A percentile compares a stretch with the other conserved stretches of the same genome.
phyloP scores from a whole-genome alignment of 148 eudicot species.

The Rhododendron molle region DNA sequence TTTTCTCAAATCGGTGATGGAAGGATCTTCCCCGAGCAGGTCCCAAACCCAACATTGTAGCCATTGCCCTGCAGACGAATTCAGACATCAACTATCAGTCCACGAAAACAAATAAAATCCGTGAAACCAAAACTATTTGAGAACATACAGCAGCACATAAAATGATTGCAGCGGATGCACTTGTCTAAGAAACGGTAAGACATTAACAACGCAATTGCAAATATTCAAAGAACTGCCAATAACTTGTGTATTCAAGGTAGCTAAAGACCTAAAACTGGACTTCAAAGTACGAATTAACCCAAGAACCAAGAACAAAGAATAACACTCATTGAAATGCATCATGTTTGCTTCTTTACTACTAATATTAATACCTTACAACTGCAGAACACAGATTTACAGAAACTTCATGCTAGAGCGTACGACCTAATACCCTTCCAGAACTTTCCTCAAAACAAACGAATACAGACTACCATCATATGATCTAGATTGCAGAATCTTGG shows the following conservation, averaged over 20 bases:
- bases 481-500: background rate
- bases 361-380: background rate
- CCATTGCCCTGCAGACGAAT: slow-evolving; percentile 67
- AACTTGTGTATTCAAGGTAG: background rate
- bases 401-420: background rate
- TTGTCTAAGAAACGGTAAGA: background rate
- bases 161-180: background rate
- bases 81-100: background rate
- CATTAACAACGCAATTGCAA: background rate
- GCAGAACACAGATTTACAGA: background rate
- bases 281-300: background rate
- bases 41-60: slow-evolving; percentile 79
- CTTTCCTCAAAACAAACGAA: background rate
- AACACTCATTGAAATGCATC: background rate
- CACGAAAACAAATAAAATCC: background rate
- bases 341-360: background rate
- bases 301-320: background rate
- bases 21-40: slow-evolving; percentile 76
- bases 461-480: background rate
- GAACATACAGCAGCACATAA: background rate
- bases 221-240: background rate
- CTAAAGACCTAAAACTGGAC: background rate
- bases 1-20: slow-evolving; percentile 39
- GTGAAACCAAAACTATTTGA: background rate
- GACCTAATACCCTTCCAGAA: background rate